These are phyloP conservation scores for Mycena amicta DNA, from an alignment of 768 basidiomycete genomes.

Conservation along the genomic window DNA sequence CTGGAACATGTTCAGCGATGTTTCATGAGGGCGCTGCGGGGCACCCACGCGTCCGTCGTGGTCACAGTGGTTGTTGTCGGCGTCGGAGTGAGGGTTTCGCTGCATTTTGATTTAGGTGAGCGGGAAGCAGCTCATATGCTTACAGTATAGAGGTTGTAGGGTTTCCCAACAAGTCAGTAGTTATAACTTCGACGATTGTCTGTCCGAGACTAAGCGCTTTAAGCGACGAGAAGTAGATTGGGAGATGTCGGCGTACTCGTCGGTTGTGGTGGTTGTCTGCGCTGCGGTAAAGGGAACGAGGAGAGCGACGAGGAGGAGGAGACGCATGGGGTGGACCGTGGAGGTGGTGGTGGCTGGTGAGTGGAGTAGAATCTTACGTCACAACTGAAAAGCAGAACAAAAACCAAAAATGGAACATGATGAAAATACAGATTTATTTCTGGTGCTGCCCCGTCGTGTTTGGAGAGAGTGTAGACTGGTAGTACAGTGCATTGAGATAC, in stretches of 20 bases:
- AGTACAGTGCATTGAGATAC: not conserved
- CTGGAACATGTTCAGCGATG: not conserved
- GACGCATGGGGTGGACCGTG: not conserved
- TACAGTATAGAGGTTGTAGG: conserved; percentile 13
- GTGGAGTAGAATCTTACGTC: not conserved
- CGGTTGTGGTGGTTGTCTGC: conserved; percentile 9
- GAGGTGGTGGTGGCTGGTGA: not conserved
- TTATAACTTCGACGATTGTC: conserved; percentile 10
- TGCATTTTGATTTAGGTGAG: no score
- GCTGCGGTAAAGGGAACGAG: conserved; percentile 12
- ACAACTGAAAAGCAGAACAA: not conserved
- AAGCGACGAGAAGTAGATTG: not conserved
- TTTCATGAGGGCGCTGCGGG: not conserved
- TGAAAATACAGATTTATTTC: not conserved
- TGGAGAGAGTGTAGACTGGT: not conserved
- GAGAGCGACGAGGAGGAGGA: conserved; percentile 8
- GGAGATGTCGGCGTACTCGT: conserved; percentile 5
- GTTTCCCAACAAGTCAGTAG: not conserved
- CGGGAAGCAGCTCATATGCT: no score
- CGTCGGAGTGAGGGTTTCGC: not conserved
- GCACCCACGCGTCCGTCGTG: not conserved
- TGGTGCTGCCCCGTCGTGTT: not conserved
- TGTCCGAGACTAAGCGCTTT: conserved; percentile 8
- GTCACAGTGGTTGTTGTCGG: not conserved
- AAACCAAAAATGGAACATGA: not conserved